Conservation (phyloP, 1,139 yeast species). For the Debaryomyces sp. region DNA sequence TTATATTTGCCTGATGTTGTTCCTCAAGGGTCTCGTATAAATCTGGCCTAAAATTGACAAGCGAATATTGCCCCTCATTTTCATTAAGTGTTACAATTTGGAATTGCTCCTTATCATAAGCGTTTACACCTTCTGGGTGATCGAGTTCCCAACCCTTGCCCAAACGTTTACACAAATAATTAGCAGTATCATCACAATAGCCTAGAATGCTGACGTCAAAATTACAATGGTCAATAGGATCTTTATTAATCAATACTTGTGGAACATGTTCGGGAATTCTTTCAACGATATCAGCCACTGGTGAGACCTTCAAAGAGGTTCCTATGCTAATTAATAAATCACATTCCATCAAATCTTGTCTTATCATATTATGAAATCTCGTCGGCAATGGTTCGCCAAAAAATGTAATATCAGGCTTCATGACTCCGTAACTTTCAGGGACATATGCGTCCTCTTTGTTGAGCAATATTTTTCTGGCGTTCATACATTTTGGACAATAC, state of each 20-base stretch:
- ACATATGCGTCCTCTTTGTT: slow-evolving; percentile 32
- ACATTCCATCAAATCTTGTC: slow-evolving; percentile 60
- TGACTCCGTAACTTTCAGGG: slow-evolving; percentile 65
- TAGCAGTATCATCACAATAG: slow-evolving; percentile 85
- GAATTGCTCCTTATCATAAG: slow-evolving; percentile 18
- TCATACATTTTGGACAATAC: slow-evolving; percentile 66
- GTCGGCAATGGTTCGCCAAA: slow-evolving; percentile 89
- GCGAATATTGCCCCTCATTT: slow-evolving; percentile 25
- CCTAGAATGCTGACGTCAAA: slow-evolving; percentile 83
- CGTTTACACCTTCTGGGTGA: slow-evolving; percentile 41
- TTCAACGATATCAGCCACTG: slow-evolving; percentile 84
- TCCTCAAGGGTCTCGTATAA: background rate
- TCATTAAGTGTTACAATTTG: slow-evolving; percentile 25
- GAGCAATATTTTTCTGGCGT: slow-evolving; percentile 38
- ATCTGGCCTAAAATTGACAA: slow-evolving; percentile 8
- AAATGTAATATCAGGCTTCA: slow-evolving; percentile 92
- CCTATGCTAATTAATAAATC: slow-evolving; percentile 86
- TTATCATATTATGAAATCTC: slow-evolving; percentile 61
- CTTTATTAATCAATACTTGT: slow-evolving; percentile 78
- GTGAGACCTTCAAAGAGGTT: slow-evolving; percentile 90
- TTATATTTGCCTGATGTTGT: background rate
- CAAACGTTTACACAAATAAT: slow-evolving; percentile 57
- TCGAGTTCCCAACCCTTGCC: slow-evolving; percentile 61
- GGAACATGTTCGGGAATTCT: slow-evolving; percentile 70
- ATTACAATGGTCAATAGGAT: slow-evolving; percentile 74